Percentiles rank a stretch among this genome's conserved stretches.
These are phyloP conservation scores for Mrakiaceae sp. DNA, from an alignment of 1,284 basidiomycete species.

Conservation along the genomic window DNA sequence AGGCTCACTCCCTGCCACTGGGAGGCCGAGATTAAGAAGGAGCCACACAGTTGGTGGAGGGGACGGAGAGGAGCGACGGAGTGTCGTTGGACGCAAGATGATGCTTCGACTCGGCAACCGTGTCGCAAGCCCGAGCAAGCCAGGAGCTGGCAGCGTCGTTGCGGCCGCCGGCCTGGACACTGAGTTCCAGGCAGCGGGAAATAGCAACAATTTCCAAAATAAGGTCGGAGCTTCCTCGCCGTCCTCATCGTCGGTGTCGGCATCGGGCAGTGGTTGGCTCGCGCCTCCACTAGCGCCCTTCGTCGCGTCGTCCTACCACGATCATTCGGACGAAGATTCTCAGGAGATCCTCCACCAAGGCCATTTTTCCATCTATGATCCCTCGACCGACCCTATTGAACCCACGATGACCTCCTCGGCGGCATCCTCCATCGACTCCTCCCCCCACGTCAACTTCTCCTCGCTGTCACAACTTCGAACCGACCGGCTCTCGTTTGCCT, in stretches of 20 bases:
- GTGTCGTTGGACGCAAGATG: slow-evolving; percentile 35
- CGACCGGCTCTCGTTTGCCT: neutral
- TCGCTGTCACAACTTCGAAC: neutral
- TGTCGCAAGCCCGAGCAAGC: slow-evolving; percentile 17
- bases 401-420: neutral
- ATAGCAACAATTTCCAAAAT: too few relatives aligned
- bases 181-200: too few relatives aligned
- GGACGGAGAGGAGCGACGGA: slow-evolving; percentile 33
- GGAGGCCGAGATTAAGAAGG: slow-evolving; percentile 30
- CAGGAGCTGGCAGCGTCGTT: too few relatives aligned
- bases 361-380: too few relatives aligned
- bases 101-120: slow-evolving; percentile 31
- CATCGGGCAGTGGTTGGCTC: too few relatives aligned
- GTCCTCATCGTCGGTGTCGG: too few relatives aligned
- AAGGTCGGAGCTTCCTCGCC: too few relatives aligned
- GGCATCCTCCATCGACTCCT: neutral
- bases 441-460: neutral
- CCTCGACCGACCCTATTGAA: neutral
- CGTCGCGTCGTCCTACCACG: too few relatives aligned
- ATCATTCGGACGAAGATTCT: too few relatives aligned
- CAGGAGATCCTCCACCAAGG: too few relatives aligned
- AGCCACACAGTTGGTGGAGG: slow-evolving; percentile 30
- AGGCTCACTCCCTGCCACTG: slow-evolving; percentile 14
- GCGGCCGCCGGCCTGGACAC: too few relatives aligned
- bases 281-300: too few relatives aligned